Evolutionary conservation across 768 basidiomycete genomes (phyloP), one percentile per base, ranked within the genome.

Genomic region (Sarcodon aspratus): DNA sequence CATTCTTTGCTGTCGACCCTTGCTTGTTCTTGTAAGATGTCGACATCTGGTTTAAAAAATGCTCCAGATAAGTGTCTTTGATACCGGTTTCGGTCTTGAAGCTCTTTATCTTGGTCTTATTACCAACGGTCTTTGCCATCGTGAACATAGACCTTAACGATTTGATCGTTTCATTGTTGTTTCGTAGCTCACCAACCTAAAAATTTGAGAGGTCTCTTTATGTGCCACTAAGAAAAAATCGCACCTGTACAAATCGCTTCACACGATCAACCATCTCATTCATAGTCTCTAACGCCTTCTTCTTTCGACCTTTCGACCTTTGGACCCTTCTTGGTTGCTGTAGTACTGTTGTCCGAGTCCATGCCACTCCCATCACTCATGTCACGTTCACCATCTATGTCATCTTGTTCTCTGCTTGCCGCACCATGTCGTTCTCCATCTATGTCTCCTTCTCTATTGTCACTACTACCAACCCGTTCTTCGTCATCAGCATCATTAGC

Each of bases 301-400:
- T n/a, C n/a, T n/a, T n/a, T n/a, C n/a, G n/a, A n/a, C n/a, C n/a
- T n/a, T n/a, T n/a, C n/a, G n/a, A n/a, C n/a, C n/a, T n/a, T n/a
- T n/a, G n/a, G n/a, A n/a, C n/a, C n/a, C n/a, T n/a, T n/a, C n/a
- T n/a, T n/a, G n/a, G n/a, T n/a, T n/a, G n/a, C n/a, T n/a, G n/a
- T n/a, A n/a, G n/a, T n/a, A n/a, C n/a, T n/a, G n/a, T n/a, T n/a
- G n/a, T n/a, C 1, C 32, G 58, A 44, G 50, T 35, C 0, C 58
- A 44, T 9, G 63, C 57, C 10, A 59, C 48, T 9, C 57, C 44
- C 0, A 61, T 55, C 0, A 56, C 52, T 0, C 44, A 42, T 1
- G 59, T 61, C 49, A 69, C 62, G 43, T 52, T 61, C 1, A 69
- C 61, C 27, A 56, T 46, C 0, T 72, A 50, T 0, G 68, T 69